Evolutionary conservation across 805 yeast species (phyloP).

Genomic region (Wickerhamiella alocasiicola): DNA sequence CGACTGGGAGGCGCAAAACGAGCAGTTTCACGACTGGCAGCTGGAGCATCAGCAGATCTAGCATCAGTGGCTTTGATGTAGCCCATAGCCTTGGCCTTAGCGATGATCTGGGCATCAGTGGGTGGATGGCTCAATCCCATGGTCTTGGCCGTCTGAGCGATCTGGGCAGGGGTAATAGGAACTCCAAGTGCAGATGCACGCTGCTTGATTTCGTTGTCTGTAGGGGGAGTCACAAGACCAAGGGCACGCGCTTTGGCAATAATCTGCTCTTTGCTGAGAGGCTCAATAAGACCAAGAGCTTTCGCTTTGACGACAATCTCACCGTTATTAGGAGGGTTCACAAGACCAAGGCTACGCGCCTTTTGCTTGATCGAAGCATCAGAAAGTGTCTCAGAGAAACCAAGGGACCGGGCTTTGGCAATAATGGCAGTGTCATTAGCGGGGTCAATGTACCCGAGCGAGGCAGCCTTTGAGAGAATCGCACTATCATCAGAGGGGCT

Average conservation of each 20-base stretch:
- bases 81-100: conserved; percentile 7
- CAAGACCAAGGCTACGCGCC: neutral
- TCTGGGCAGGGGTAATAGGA: neutral
- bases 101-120: conserved; percentile 10
- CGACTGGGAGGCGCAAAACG: neutral
- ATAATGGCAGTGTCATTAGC: neutral
- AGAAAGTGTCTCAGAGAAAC: conserved; percentile 42
- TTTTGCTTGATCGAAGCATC: conserved; percentile 36
- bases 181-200: conserved; percentile 9
- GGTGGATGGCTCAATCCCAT: conserved; percentile 9
- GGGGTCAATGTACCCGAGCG: conserved; percentile 12
- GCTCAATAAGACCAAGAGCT: conserved; percentile 16
- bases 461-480: conserved; percentile 15
- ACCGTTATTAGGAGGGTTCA: neutral
- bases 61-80: no score
- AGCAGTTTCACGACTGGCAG: no score
- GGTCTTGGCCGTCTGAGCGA: neutral
- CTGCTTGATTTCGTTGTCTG: conserved; percentile 5
- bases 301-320: conserved; percentile 10
- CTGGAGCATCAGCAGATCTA: no score
- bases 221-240: conserved; percentile 15
- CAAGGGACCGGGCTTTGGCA: conserved; percentile 19
- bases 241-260: conserved; percentile 18
- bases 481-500: conserved; percentile 12
- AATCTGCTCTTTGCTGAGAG: conserved; percentile 9